Percentiles rank a stretch among this genome's conserved stretches.
Evolutionary conservation across 768 basidiomycete genomes (phyloP).

Genomic region (Mycena olivaceomarginata): DNA sequence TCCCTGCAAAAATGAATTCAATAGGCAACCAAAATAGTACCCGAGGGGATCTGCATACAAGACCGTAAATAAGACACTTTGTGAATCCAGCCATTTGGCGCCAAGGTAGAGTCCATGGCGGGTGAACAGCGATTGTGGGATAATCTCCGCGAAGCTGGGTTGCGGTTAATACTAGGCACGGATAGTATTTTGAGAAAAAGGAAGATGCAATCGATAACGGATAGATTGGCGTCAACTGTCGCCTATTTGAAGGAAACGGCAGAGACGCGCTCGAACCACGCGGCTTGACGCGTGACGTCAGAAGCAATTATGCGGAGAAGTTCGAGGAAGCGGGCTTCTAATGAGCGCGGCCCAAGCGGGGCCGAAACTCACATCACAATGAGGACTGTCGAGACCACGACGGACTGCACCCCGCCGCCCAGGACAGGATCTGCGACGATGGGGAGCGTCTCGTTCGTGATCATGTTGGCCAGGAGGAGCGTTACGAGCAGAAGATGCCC

Average conservation of each 20-base stretch:
- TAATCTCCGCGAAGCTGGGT: conserved; percentile 90
- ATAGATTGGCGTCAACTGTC: conserved; percentile 1
- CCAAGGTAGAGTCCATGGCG: conserved; percentile 93
- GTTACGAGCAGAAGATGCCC: conserved; percentile 91
- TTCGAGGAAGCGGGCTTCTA: conserved; percentile 19
- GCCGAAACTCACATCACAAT: conserved; percentile 86
- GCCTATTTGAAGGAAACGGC: conserved; percentile 1
- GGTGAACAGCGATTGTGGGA: conserved; percentile 94
- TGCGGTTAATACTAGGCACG: conserved; percentile 17
- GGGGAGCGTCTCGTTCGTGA: conserved; percentile 75
- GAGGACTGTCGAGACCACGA: conserved; percentile 88
- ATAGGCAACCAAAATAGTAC: background rate
- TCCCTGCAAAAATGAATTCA: conserved; percentile 64
- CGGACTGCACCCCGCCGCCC: conserved; percentile 86
- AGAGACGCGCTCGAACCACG: conserved; percentile 25
- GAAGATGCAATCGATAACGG: conserved; percentile 7
- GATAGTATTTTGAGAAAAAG: background rate
- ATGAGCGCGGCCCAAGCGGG: conserved; percentile 27
- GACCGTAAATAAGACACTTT: conserved; percentile 77
- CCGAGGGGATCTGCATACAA: conserved; percentile 62
- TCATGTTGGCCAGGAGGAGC: conserved; percentile 90
- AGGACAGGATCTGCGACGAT: conserved; percentile 88
- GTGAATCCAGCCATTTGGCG: conserved; percentile 88
- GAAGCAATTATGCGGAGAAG: conserved; percentile 27
- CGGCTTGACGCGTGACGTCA: conserved; percentile 57